These are phyloP conservation scores for Sporisorium exsertum DNA, from an alignment of 1,284 basidiomycete species.

Conservation along the genomic window DNA sequence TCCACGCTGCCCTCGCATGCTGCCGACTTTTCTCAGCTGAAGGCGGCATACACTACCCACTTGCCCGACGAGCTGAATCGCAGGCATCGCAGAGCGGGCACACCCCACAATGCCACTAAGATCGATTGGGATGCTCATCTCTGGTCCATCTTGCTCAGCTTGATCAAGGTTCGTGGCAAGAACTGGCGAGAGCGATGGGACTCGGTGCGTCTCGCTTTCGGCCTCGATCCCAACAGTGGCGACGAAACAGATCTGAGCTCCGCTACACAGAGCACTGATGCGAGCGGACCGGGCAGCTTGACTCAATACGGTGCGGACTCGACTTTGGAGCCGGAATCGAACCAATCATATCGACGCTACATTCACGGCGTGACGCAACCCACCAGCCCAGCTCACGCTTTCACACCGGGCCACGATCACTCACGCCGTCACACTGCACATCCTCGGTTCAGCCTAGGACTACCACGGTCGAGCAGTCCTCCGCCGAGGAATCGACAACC, in stretches of 20 bases:
- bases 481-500: background rate
- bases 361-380: background rate
- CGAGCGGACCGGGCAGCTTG: conserved; percentile 3
- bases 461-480: conserved; percentile 30
- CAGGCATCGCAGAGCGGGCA: conserved; percentile 4
- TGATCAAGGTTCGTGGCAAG: conserved; percentile 62
- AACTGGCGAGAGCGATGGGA: conserved; percentile 67
- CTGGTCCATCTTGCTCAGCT: conserved; percentile 64
- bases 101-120: background rate
- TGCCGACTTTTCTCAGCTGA: conserved; percentile 62
- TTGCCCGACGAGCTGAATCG: conserved; percentile 23
- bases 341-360: background rate
- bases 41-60: conserved; percentile 53
- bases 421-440: background rate
- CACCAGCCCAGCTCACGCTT: background rate
- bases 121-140: conserved; percentile 54
- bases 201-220: conserved; percentile 58
- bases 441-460: conserved; percentile 2
- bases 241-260: conserved; percentile 31
- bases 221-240: conserved; percentile 57
- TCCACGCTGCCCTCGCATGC: conserved; percentile 39
- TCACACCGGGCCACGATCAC: conserved; percentile 4
- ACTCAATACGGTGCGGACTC: conserved; percentile 4
- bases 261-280: conserved; percentile 16
- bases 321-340: background rate